Base-by-base conservation (phyloP, 208 protist species). In the Acanthamoeba royreba region DNA sequence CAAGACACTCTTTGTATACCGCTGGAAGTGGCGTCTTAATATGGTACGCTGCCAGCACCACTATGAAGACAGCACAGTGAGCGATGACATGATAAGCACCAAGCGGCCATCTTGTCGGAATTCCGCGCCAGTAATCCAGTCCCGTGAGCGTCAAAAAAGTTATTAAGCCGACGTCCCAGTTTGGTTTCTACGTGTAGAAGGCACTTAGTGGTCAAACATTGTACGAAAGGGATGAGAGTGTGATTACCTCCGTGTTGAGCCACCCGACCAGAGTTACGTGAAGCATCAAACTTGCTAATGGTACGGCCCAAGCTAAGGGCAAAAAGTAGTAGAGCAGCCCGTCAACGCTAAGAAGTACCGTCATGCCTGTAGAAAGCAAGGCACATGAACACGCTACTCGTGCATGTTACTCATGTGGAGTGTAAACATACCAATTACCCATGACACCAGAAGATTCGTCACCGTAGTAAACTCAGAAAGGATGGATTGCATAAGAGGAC, bases 61-160 rank as follows among this genome's bases (percentile, higher is more conserved):
- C 72, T 38, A 83, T 83, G 72, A 83, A 83, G 4, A 83, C 72
- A 4, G 72, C 42, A 31, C 72, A 83, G 25, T 83, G 72, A 7
- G 72, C 72, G 72, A 83, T 83, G 38, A 83, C 72, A n/a, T 83
- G 72, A 53, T 83, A 83, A 15, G 72, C 72, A n/a, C 72, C 72
- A 38, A 83, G 72, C 3, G 72, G 72, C 72, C 72, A 83, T 46
- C 72, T 38, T n/a, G 72, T 83, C 42, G 72, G 72, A 3, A 83
- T 35, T 4, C 72, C 72, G 11, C 72, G 72, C 38, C 43, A 83
- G 43, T 53, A 83, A n/a, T 83, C 72, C 28, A 83, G 72, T 22
- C 72, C 42, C 43, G 72, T 43, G 17, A 83, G 42, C 72, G 52
- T 43, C 7, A 35, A 17, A 28, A 83, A 83, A 13, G 72, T 28